Evolutionary conservation across 805 yeast species (phyloP).

Genomic region (Deakozyma indianensis): DNA sequence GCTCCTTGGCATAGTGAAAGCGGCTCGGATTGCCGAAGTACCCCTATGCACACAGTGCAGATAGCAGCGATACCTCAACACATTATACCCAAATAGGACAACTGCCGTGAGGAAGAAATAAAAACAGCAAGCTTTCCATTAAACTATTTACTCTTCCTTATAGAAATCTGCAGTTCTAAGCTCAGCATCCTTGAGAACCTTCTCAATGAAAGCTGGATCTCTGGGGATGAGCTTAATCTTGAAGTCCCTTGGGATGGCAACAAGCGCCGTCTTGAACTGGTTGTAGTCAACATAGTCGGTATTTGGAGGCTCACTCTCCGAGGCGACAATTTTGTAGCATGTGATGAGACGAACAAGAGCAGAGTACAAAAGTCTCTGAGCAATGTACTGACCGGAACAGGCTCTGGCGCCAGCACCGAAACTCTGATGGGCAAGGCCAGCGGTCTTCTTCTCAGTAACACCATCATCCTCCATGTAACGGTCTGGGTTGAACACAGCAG

Average conservation of each 20-base stretch:
- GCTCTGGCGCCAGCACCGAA: conserved; percentile 49
- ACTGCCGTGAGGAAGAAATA: too few species aligned
- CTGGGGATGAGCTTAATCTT: conserved; percentile 14
- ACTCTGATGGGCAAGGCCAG: conserved; percentile 11
- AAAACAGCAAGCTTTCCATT: too few species aligned
- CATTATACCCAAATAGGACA: too few species aligned
- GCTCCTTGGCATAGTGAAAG: too few species aligned
- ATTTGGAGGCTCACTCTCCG: conserved; percentile 12
- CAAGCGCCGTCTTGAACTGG: conserved; percentile 13
- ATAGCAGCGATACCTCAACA: too few species aligned
- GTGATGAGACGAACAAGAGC: conserved; percentile 35
- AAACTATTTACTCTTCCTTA: conserved; percentile 6
- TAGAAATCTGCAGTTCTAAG: conserved; percentile 10
- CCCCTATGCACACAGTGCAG: too few species aligned
- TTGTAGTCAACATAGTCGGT: conserved; percentile 15
- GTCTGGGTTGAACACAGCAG: conserved; percentile 17
- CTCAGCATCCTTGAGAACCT: conserved; percentile 7
- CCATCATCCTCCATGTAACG: conserved; percentile 16
- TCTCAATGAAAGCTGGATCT: conserved; percentile 8
- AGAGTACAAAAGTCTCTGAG: conserved; percentile 44
- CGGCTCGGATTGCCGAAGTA: too few species aligned
- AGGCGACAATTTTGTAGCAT: conserved; percentile 27
- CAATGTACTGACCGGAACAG: conserved; percentile 51
- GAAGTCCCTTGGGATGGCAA: conserved; percentile 15
- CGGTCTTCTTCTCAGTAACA: conserved; percentile 9